These are phyloP conservation scores for Jasminum sambac DNA, from an alignment of 257 asterid genomes.

Conservation along the genomic window DNA sequence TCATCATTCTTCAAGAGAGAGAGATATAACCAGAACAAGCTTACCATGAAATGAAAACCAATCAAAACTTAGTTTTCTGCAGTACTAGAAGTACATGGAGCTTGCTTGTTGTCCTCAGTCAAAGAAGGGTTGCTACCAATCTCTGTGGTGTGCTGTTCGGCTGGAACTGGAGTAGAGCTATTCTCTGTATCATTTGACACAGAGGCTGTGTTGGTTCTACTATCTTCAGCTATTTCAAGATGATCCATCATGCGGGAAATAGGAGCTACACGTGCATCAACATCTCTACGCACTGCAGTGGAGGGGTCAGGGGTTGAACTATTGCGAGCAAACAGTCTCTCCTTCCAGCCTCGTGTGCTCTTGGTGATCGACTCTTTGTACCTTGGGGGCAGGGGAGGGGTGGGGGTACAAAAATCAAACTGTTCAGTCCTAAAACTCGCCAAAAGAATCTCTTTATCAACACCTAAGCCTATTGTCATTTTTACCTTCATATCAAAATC, in stretches of 20 bases:
- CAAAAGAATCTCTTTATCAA: background rate
- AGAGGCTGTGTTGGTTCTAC: conserved; percentile 32
- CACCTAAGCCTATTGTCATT: too few species aligned
- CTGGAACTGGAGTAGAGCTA: conserved; percentile 28
- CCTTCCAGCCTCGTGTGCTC: conserved; percentile 76
- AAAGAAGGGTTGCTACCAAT: conserved; percentile 27
- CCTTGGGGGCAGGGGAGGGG: conserved; percentile 16
- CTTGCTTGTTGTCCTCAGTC: conserved; percentile 29
- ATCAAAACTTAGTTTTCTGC: conserved; percentile 33
- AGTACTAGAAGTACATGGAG: conserved; percentile 49
- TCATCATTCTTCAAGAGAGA: background rate
- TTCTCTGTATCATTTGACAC: conserved; percentile 35
- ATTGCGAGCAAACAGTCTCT: conserved; percentile 60
- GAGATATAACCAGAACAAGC: background rate
- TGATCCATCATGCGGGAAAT: conserved; percentile 43
- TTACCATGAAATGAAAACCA: conserved; percentile 16
- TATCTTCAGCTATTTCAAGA: conserved; percentile 39
- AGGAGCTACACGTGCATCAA: conserved; percentile 35
- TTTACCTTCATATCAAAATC: too few species aligned
- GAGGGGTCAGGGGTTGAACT: conserved; percentile 36
- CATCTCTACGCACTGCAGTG: conserved; percentile 42
- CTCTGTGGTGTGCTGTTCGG: conserved; percentile 33
- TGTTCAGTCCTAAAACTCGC: background rate
- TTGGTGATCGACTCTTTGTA: conserved; percentile 63
- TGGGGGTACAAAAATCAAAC: background rate